Base-by-base conservation (phyloP, 768 basidiomycete species). In the Leccinum arenicola region DNA sequence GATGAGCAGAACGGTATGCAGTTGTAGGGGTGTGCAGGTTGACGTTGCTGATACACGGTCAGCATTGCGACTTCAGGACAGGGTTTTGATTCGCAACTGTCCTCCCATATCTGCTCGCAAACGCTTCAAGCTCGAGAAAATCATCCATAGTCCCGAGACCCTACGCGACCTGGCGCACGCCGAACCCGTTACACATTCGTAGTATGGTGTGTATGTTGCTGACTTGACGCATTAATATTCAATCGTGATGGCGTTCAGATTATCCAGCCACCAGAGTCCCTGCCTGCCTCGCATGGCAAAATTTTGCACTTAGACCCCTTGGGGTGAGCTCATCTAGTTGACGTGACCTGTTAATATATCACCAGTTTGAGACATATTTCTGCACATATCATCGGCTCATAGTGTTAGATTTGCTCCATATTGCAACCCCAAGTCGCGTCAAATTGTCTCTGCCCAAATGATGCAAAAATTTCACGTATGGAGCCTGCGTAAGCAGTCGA, bases 41-140 rank as follows among this genome's bases (percentile, higher is more conserved):
- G n/a, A 56, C 29, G 49, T 54, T 35, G 36, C 60, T 61, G 59
- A 68, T 53, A 11, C 57, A 19, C 45, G 49, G 23, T 51, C 64
- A 91, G 91, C 68, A 64, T 78, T 91, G 51, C 86, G 84, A 23
- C 74, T 81, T 67, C 81, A 88, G 36, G 91, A 93, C 72, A 73
- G 82, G 40, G 90, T 93, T 36, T 73, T 83, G 59, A 93, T 93
- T 71, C 87, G 87, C 59, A 89, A 93, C 66, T 93, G 90, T 71
- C 87, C 86, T 45, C 90, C 90, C 23, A 76, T 90, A 66, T 93
- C 91, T 31, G 88, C 88, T 23, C 77, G 82, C 63, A 93, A 93
- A 74, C 80, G 87, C 31, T 93, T 93, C 77, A 83, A 74, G 52
- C 75, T 93, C 51, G 85, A 91, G 67, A 80, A 75, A 55, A 69